Percentiles rank a stretch among this genome's conserved stretches.
Conservation (phyloP, 2,329 filamentous ascomycete genomes). For the Fusarium avenaceum region DNA sequence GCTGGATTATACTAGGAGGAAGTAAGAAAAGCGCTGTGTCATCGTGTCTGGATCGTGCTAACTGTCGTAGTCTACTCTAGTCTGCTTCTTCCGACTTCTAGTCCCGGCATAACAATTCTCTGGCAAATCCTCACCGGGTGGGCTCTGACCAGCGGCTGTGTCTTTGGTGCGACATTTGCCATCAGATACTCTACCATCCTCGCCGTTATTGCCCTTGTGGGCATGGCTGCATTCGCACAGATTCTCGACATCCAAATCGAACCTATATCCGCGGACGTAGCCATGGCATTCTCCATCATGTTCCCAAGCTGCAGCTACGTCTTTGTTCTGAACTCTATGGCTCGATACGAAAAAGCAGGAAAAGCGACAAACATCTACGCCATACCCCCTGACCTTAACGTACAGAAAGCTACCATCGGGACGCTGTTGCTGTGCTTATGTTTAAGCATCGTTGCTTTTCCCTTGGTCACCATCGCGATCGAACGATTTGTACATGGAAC, state of each 20-base stretch:
- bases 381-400: neutral
- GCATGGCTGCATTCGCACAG: neutral
- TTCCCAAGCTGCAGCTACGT: conserved; percentile 1
- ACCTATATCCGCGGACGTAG: neutral
- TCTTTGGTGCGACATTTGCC: conserved; percentile 65
- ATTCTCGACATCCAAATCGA: neutral
- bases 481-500: neutral
- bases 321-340: neutral
- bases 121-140: conserved; percentile 64
- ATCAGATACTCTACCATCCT: conserved; percentile 23
- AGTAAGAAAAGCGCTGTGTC: conserved; percentile 7
- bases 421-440: neutral
- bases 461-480: neutral
- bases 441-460: neutral
- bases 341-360: neutral
- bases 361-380: neutral
- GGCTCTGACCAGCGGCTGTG: conserved; percentile 73
- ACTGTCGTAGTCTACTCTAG: conserved; percentile 57
- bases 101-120: conserved; percentile 52
- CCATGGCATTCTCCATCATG: neutral
- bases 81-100: conserved; percentile 50
- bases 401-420: neutral
- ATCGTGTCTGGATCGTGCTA: conserved; percentile 55
- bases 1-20: neutral
- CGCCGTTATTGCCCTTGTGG: neutral